phyloP scores from a whole-genome alignment of 2,329 filamentous ascomycete species.

The Cercospora beticola region DNA sequence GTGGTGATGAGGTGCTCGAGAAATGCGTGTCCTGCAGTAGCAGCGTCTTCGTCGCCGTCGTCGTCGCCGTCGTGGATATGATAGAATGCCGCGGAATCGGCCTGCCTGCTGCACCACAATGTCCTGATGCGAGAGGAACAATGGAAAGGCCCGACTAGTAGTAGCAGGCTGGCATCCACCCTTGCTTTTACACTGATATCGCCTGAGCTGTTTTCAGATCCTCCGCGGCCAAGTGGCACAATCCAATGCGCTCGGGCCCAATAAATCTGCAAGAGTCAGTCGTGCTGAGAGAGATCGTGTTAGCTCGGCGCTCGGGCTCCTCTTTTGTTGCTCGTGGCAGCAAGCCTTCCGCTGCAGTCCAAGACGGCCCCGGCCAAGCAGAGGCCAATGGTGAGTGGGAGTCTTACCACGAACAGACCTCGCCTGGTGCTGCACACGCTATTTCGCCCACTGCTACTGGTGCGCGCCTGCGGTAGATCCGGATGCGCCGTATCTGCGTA shows the following conservation, averaged over 20 bases:
- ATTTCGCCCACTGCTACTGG: not conserved
- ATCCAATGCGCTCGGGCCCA: not conserved
- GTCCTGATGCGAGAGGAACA: not conserved
- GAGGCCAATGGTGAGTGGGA: not conserved
- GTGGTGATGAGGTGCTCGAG: not conserved
- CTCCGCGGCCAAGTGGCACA: constrained; percentile 3
- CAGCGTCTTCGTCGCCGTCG: not conserved
- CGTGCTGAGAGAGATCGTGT: not conserved
- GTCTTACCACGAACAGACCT: constrained; percentile 2
- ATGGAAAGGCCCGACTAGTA: constrained; percentile 3
- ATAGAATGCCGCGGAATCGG: not conserved
- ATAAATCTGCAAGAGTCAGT: not conserved
- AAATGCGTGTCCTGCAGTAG: not conserved
- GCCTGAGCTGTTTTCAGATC: not conserved
- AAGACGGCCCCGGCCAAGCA: not conserved
- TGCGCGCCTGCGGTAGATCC: not conserved
- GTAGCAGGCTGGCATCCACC: not conserved
- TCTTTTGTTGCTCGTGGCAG: constrained; percentile 6
- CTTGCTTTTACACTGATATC: not conserved
- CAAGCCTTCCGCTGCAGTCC: constrained; percentile 2
- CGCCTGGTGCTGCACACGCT: not conserved
- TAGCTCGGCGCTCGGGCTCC: not conserved
- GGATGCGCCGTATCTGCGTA: not conserved
- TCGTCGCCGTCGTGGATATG: not conserved
- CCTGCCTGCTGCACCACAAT: not conserved